Base-by-base conservation (phyloP, 2,329 filamentous ascomycete species). In the Cladosporium sp. region DNA sequence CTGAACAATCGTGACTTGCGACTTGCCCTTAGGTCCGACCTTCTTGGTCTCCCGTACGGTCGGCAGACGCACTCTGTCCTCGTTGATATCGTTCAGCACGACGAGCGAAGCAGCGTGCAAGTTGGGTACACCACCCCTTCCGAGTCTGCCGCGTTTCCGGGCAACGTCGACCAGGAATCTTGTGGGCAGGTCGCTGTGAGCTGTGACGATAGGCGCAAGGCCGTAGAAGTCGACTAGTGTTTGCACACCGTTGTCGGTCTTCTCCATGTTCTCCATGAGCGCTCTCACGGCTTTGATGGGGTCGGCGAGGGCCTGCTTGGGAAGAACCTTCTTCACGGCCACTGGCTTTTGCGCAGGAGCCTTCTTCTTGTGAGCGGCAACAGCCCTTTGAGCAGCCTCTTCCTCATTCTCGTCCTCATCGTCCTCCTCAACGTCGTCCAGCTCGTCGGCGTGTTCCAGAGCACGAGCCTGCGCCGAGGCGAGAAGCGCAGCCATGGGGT, bases 81-180 rank as follows among this genome's bases (percentile, higher is more conserved):
- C 94, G 71, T 95, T 87, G 92, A 95, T 96, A 81, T 99, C 95
- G n/a, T 89, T 95, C 65, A 99, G 88, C 64, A 99, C 93, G 0
- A 92, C 90, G 85, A 95, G 94, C 68, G 94, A 95, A 8, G 95
- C 94, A 63, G 91, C 89, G 70, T 88, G 84, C 66, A 98, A 79
- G 78, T 98, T 99, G 51, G 95, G 95, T 18, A 98, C 85, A 68
- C 95, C 95, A 23, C 94, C 93, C 71, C 91, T 90, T 59, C 94
- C 92, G 18, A 99, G 84, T 65, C 95, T 85, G 62, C 95, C 95
- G 67, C 95, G 87, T 83, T 97, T 97, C 73, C 95, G 87, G 5
- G 95, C 95, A 14, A 99, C 94, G 77, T 99, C 94, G 63, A 98
- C 88, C 39, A 99, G 81, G 81, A 98, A 98, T 77, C 97, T 92